Percentiles rank a stretch among this genome's conserved stretches.
Evolutionary conservation across 352 stramenopile genomes (phyloP).

Genomic region (Albugo laibachii): DNA sequence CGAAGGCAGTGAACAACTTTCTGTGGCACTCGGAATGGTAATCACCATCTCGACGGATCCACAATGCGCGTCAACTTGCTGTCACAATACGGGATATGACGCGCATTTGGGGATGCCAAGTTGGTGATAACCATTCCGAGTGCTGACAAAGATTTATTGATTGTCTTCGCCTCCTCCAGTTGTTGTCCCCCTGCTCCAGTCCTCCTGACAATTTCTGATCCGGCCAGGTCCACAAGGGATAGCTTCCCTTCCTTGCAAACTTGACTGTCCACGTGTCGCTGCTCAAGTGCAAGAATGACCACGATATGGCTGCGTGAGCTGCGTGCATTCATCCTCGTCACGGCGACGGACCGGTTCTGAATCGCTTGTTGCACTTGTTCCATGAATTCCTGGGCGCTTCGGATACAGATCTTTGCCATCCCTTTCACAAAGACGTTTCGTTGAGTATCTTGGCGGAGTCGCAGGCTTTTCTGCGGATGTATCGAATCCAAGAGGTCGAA

Average conservation of each 20-base stretch:
- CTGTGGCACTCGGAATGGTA: slow-evolving; percentile 86
- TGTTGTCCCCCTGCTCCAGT: slow-evolving; percentile 87
- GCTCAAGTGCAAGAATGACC: slow-evolving; percentile 93
- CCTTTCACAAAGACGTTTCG: slow-evolving; percentile 91
- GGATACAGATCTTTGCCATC: slow-evolving; percentile 69
- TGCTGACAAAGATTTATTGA: slow-evolving; percentile 84
- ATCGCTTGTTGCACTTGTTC: slow-evolving; percentile 81
- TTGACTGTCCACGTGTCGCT: slow-evolving; percentile 23
- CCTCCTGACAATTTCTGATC: slow-evolving; percentile 85
- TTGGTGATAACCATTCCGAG: slow-evolving; percentile 81
- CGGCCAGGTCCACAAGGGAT: slow-evolving; percentile 90
- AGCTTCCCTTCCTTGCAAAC: slow-evolving; percentile 75
- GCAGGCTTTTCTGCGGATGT: slow-evolving; percentile 72
- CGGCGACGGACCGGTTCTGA: slow-evolving; percentile 85
- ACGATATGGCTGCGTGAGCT: slow-evolving; percentile 91
- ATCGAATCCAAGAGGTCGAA: slow-evolving; percentile 87
- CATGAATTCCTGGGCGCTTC: slow-evolving; percentile 78
- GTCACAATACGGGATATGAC: slow-evolving; percentile 91
- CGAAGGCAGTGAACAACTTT: slow-evolving; percentile 88
- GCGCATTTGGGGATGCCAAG: slow-evolving; percentile 25
- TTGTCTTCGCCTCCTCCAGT: slow-evolving; percentile 89
- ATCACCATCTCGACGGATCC: slow-evolving; percentile 42
- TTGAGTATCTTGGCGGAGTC: slow-evolving; percentile 88
- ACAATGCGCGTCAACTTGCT: slow-evolving; percentile 87
- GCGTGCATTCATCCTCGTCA: slow-evolving; percentile 91